phyloP scores from a whole-genome alignment of 106 monocot genomes.

The Dactylorhiza incarnata region DNA sequence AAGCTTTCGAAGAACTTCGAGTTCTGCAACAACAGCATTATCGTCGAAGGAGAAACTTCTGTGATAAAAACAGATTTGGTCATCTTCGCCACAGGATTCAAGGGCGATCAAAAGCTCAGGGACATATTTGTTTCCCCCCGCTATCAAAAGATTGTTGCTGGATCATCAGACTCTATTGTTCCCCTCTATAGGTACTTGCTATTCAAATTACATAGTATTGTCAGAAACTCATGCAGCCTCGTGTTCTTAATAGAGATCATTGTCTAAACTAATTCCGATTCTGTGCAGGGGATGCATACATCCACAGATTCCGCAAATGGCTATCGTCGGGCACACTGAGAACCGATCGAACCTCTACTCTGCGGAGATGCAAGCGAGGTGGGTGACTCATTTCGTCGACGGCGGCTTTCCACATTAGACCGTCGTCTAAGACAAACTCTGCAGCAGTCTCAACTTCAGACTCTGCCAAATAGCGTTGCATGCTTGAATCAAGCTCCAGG shows the following conservation, averaged over 20 bases:
- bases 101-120: slow-evolving; percentile 57
- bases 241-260: no score
- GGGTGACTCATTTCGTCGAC: no score
- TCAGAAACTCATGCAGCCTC: not conserved
- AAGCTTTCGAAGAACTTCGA: slow-evolving; percentile 33
- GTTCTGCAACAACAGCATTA: slow-evolving; percentile 44
- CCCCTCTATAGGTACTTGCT: slow-evolving; percentile 55
- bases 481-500: no score
- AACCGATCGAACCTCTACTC: slow-evolving; percentile 38
- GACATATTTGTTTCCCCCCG: slow-evolving; percentile 31
- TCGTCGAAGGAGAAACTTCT: slow-evolving; percentile 27
- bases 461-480: no score
- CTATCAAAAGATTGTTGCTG: slow-evolving; percentile 19
- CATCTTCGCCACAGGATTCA: slow-evolving; percentile 70
- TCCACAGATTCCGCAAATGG: slow-evolving; percentile 58
- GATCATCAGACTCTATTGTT: slow-evolving; percentile 26
- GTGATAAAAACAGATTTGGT: slow-evolving; percentile 38
- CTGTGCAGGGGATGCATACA: slow-evolving; percentile 47
- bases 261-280: not conserved
- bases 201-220: not conserved
- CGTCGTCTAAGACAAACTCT: no score
- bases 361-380: slow-evolving; percentile 48
- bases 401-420: no score
- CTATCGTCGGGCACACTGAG: slow-evolving; percentile 56
- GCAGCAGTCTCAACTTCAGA: no score